Percentiles rank a stretch among this genome's conserved stretches.
These are phyloP conservation scores for Didymella sp. DNA, from an alignment of 2,329 filamentous ascomycete species.

Conservation along the genomic window DNA sequence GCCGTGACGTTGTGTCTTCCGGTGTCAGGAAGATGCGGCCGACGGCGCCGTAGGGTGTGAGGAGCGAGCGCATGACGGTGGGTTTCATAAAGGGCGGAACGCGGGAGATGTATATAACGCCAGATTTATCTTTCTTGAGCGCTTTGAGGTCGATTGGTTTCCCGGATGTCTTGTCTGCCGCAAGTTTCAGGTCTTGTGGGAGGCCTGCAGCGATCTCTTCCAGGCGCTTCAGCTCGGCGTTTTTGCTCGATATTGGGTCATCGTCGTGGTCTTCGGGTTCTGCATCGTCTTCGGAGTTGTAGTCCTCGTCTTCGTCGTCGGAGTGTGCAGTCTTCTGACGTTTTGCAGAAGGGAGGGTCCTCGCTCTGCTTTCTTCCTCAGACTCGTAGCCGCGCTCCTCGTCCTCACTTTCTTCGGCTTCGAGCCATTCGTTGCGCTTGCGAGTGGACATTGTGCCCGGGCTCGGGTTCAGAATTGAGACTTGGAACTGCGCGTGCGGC, in stretches of 20 bases:
- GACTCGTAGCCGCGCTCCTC: constrained; percentile 67
- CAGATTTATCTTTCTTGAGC: constrained; percentile 73
- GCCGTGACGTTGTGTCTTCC: constrained; percentile 72
- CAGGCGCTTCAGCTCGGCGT: constrained; percentile 41
- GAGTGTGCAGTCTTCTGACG: constrained; percentile 64
- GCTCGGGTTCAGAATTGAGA: neutral
- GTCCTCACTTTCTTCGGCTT: constrained; percentile 55
- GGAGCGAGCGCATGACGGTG: constrained; percentile 74
- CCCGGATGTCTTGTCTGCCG: constrained; percentile 30
- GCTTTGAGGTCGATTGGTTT: constrained; percentile 46
- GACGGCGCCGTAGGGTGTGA: constrained; percentile 76
- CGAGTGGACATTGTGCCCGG: constrained; percentile 68
- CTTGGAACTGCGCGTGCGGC: neutral
- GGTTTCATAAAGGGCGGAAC: constrained; percentile 91
- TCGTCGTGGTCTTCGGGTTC: constrained; percentile 29
- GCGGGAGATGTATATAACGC: constrained; percentile 82
- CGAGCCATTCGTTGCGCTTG: constrained; percentile 75
- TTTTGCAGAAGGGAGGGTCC: constrained; percentile 63
- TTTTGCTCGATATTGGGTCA: constrained; percentile 40
- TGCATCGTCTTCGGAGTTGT: constrained; percentile 35
- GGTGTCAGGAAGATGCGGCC: constrained; percentile 81
- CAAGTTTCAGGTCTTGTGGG: constrained; percentile 47
- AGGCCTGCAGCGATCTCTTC: constrained; percentile 40
- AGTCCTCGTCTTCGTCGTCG: constrained; percentile 28
- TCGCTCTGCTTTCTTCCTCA: constrained; percentile 71